phyloP scores from a whole-genome alignment of 257 asterid genomes.

The Rhazya stricta region DNA sequence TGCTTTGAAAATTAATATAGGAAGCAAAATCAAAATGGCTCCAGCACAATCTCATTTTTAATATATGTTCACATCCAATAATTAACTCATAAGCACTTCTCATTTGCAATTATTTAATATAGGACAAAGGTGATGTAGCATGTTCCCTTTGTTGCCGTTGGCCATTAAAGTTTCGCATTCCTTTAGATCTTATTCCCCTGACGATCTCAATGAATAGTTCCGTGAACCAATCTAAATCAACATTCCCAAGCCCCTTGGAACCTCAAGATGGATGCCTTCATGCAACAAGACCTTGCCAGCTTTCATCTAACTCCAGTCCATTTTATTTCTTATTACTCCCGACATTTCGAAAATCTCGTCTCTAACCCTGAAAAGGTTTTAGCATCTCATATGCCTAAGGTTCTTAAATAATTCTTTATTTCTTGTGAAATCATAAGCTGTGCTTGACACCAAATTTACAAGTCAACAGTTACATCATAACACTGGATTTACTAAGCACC shows the following conservation, averaged over 20 bases:
- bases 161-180: not conserved
- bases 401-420: not conserved
- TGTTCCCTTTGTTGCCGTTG: not conserved
- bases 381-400: not conserved
- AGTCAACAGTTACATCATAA: not conserved
- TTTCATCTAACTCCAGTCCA: not conserved
- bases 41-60: not conserved
- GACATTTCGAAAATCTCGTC: not conserved
- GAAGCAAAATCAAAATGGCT: no score
- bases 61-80: not conserved
- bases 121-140: not conserved
- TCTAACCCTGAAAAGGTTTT: not conserved
- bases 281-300: not conserved
- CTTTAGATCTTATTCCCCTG: not conserved
- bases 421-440: not conserved
- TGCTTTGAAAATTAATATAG: not conserved
- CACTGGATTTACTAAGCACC: not conserved
- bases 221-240: not conserved
- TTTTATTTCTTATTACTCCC: not conserved
- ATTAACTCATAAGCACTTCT: not conserved
- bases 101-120: not conserved
- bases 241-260: not conserved
- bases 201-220: not conserved
- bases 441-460: not conserved
- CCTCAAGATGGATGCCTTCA: not conserved